Percentiles rank a stretch among this genome's conserved stretches.
Conservation (phyloP, 1,284 basidiomycete species). For the Flammula alnicola region DNA sequence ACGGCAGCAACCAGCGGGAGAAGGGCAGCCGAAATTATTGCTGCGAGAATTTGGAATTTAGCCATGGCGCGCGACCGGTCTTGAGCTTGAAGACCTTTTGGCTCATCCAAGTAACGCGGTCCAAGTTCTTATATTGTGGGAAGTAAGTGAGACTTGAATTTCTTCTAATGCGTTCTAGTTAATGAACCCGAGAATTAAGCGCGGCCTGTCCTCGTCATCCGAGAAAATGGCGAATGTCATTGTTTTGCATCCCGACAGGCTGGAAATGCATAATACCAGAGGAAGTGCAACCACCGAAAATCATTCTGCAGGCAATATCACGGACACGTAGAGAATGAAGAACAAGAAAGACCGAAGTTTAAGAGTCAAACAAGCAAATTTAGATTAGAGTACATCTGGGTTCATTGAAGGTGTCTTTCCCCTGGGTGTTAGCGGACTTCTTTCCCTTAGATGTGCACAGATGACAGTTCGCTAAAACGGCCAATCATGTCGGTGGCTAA, state of each 20-base stretch:
- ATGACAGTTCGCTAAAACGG: background rate
- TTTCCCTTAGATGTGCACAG: background rate
- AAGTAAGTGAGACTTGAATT: background rate
- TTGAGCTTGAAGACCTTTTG: background rate
- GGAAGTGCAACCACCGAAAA: background rate
- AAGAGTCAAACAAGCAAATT: conserved; percentile 10
- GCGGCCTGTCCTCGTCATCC: conserved; percentile 10
- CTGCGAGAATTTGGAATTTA: conserved; percentile 28
- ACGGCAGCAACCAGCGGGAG: conserved; percentile 40
- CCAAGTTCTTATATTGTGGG: conserved; percentile 7
- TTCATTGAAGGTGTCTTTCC: conserved; percentile 3
- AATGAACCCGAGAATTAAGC: conserved; percentile 21
- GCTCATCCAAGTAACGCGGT: background rate
- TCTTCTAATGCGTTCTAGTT: background rate
- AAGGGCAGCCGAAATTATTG: conserved; percentile 26
- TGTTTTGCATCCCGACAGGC: background rate
- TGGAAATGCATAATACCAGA: background rate
- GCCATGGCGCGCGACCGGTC: conserved; percentile 25
- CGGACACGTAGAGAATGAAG: too few species aligned
- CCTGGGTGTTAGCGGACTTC: background rate
- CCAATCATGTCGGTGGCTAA: background rate
- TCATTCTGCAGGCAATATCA: background rate
- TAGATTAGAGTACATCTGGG: background rate
- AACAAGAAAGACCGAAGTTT: conserved; percentile 24
- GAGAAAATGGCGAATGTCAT: conserved; percentile 20